Evolutionary conservation across 305 asterid species (phyloP), one percentile per base, ranked within the genome.

Genomic region (Fraxinus latifolia): DNA sequence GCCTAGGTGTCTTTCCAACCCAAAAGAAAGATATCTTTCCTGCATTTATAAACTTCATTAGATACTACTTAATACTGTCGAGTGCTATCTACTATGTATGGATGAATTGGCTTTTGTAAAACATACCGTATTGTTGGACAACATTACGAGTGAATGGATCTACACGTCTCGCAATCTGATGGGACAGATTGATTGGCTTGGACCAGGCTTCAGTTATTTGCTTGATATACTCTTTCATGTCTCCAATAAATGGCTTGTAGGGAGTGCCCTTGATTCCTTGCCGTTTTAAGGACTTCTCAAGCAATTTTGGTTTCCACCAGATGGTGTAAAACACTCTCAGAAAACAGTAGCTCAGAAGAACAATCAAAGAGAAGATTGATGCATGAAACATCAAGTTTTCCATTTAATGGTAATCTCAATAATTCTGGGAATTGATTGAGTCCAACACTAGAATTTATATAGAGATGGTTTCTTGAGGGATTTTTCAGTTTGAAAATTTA

Each of bases 171-270:
- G 60, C 84, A 25, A 88, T 87, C 75, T 74, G 85, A 60, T 90
- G 91, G 50, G 88, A 80, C 31, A 90, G 89, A 83, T 84, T 79
- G 27, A 88, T 74, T n/a, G 91, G 91, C 65, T 88, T 88, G 27
- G 90, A 85, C 91, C 91, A 86, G 65, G 92, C 90, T 78, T 85
- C 80, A 47, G 84, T 79, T 80, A 85, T 82, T 17, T 73, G 90
- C 58, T 81, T 77, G 12, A 80, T 81, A 60, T 34, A 78, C 74
- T 90, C 89, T 32, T 82, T 86, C 79, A 84, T 60, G 84, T 90
- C 91, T 25, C 91, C 90, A 9, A 71, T 55, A 8, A 90, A 80
- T 27, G 44, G 82, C 80, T 87, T 90, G 87, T 86, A 90, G 15
- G 84, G 79, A 14, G 80, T 86, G 83, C 91, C 92, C 27, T 27